A percentile compares a stretch with the other conserved stretches of the same genome.
phyloP scores from a whole-genome alignment of 2,329 filamentous ascomycete species.

The Trichoderma endophyticum region DNA sequence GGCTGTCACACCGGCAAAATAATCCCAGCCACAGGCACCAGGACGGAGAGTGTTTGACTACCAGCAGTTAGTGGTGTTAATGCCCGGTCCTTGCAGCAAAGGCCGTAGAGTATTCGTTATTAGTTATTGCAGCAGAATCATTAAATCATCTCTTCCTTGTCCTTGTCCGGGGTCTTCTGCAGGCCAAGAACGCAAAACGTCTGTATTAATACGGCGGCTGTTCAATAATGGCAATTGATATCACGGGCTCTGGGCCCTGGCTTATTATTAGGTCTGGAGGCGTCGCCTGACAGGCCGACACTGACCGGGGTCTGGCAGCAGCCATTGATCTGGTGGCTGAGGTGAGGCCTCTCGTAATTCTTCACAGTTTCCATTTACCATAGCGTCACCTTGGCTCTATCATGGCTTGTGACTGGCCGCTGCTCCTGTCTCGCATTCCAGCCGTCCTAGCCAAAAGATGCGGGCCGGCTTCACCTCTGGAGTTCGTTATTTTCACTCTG shows the following conservation, averaged over 20 bases:
- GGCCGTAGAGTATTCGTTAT: not conserved
- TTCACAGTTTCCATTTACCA: not conserved
- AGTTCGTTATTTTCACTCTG: not conserved
- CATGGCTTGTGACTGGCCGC: not conserved
- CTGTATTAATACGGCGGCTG: not conserved
- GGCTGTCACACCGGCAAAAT: slow-evolving; percentile 6
- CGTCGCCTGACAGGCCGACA: not conserved
- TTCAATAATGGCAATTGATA: not conserved
- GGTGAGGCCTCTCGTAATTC: slow-evolving; percentile 1
- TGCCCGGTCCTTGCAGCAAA: not conserved
- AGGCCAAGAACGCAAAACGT: not conserved
- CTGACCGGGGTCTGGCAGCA: not conserved
- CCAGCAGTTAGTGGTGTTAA: not conserved
- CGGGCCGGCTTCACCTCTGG: not conserved
- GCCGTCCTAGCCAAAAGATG: not conserved
- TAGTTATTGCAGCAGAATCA: not conserved
- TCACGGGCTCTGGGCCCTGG: not conserved
- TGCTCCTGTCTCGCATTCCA: not conserved
- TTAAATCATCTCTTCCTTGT: not conserved
- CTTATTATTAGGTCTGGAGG: not conserved
- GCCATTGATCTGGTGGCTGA: slow-evolving; percentile 3
- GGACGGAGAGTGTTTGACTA: slow-evolving; percentile 1
- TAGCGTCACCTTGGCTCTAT: not conserved
- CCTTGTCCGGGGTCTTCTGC: not conserved
- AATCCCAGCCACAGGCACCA: not conserved